Percentiles rank a stretch among this genome's conserved stretches.
Evolutionary conservation across 805 yeast genomes (phyloP).

Genomic region (Vanderwaltozyma verrucispora): DNA sequence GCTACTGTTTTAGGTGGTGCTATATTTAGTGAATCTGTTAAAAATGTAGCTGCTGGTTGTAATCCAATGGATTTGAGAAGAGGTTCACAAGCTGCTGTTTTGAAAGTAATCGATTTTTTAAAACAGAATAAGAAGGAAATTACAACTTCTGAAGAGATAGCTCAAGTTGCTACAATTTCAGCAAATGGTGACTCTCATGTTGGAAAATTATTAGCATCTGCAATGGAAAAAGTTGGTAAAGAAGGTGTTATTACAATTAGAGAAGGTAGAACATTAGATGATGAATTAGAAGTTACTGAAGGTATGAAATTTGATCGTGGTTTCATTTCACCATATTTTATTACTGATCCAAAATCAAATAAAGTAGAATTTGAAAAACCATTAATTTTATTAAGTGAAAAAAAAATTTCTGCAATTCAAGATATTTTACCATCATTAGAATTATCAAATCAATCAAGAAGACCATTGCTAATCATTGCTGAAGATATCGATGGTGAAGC

Average conservation of each 20-base stretch:
- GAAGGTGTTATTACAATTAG: conserved; percentile 98
- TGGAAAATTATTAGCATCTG: conserved; percentile 82
- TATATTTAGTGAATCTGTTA: conserved; percentile 88
- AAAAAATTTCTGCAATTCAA: conserved; percentile 82
- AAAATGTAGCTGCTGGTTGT: conserved; percentile 97
- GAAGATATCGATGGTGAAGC: conserved; percentile 99
- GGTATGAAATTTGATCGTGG: conserved; percentile 99
- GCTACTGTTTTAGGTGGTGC: conserved; percentile 96
- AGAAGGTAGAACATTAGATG: conserved; percentile 95
- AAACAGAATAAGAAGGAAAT: conserved; percentile 83
- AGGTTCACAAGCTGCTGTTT: conserved; percentile 95
- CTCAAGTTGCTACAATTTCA: conserved; percentile 96
- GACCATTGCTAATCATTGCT: conserved; percentile 87
- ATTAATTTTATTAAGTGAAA: conserved; percentile 75
- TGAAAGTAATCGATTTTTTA: conserved; percentile 78
- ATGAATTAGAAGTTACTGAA: conserved; percentile 92
- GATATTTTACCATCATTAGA: conserved; percentile 90
- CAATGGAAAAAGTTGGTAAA: conserved; percentile 98
- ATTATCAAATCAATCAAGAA: conserved; percentile 82
- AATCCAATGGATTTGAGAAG: conserved; percentile 98
- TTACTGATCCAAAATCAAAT: conserved; percentile 84
- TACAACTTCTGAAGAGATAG: conserved; percentile 88
- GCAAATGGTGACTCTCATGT: conserved; percentile 94
- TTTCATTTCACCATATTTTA: conserved; percentile 91
- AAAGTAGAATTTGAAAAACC: conserved; percentile 96